These are phyloP conservation scores for Capronia epimyces DNA, from an alignment of 2,329 filamentous ascomycete genomes.

Conservation along the genomic window DNA sequence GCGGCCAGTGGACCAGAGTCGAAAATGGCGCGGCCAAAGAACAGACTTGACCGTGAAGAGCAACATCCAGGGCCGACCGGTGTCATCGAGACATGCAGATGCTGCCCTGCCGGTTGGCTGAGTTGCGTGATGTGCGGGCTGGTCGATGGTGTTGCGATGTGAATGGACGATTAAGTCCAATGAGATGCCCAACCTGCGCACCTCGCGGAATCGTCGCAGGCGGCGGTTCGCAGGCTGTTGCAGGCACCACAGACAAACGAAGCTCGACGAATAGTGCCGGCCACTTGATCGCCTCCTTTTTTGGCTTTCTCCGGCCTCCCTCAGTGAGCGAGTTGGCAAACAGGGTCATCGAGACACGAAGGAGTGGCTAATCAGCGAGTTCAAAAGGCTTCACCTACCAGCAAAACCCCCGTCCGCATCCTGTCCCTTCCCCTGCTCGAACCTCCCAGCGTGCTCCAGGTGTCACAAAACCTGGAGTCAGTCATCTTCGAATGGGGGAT, in stretches of 20 bases:
- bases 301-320: neutral
- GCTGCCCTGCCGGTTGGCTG: slow-evolving; percentile 3
- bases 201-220: neutral
- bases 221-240: slow-evolving; percentile 4
- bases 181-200: slow-evolving; percentile 17
- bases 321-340: neutral
- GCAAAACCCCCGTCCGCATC: neutral
- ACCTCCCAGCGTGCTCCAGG: slow-evolving; percentile 10
- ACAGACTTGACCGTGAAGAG: neutral
- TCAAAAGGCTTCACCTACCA: neutral
- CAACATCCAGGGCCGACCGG: neutral
- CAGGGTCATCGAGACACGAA: neutral
- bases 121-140: slow-evolving; percentile 23
- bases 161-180: slow-evolving; percentile 23
- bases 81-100: neutral
- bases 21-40: slow-evolving; percentile 3
- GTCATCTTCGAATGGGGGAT: slow-evolving; percentile 11
- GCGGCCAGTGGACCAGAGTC: slow-evolving; percentile 1
- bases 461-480: slow-evolving; percentile 18
- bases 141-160: slow-evolving; percentile 11
- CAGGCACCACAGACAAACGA: slow-evolving; percentile 5
- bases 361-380: neutral
- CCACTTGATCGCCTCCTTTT: neutral
- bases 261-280: slow-evolving; percentile 6
- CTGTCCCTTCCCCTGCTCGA: slow-evolving; percentile 2